Percentiles rank a stretch among this genome's conserved stretches.
Conservation (phyloP, 2,329 filamentous ascomycete species). For the Ophiostoma sp. region DNA sequence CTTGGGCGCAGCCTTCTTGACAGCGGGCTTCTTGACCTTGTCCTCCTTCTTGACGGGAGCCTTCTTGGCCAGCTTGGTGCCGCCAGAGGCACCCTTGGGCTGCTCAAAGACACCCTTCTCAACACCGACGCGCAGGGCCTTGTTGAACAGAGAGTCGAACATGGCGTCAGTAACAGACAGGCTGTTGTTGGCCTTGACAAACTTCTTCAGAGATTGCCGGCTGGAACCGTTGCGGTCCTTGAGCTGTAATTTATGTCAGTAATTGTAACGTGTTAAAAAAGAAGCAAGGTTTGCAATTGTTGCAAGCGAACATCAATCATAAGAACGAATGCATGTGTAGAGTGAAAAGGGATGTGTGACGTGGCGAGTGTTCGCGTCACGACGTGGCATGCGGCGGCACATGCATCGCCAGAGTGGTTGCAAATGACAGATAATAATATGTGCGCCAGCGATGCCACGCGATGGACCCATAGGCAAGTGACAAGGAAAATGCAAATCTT, state of each 20-base stretch:
- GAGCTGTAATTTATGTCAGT: constrained; percentile 40
- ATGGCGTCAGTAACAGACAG: constrained; percentile 47
- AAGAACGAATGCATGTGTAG: background rate
- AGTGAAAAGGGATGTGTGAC: constrained; percentile 18
- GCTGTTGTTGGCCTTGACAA: constrained; percentile 52
- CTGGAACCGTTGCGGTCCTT: constrained; percentile 59
- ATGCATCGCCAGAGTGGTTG: constrained; percentile 3
- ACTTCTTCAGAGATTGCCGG: constrained; percentile 59
- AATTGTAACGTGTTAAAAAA: too few species aligned
- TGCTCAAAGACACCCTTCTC: constrained; percentile 83
- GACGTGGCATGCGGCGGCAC: constrained; percentile 21
- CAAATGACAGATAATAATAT: background rate
- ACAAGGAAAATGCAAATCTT: constrained; percentile 26
- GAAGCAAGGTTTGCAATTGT: background rate
- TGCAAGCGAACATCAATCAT: background rate
- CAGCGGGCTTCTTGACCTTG: constrained; percentile 35
- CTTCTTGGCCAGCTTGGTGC: constrained; percentile 90
- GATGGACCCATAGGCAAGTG: constrained; percentile 5
- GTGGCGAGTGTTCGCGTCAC: constrained; percentile 20
- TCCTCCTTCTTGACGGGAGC: constrained; percentile 38
- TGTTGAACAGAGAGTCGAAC: constrained; percentile 76
- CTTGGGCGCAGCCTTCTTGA: constrained; percentile 38
- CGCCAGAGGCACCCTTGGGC: constrained; percentile 86
- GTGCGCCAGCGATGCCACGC: background rate
- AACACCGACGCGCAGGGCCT: constrained; percentile 73